Evolutionary conservation across 164 flowering plant genomes (phyloP), one percentile per base, ranked within the genome.

Genomic region (Dillenia suffruticosa): DNA sequence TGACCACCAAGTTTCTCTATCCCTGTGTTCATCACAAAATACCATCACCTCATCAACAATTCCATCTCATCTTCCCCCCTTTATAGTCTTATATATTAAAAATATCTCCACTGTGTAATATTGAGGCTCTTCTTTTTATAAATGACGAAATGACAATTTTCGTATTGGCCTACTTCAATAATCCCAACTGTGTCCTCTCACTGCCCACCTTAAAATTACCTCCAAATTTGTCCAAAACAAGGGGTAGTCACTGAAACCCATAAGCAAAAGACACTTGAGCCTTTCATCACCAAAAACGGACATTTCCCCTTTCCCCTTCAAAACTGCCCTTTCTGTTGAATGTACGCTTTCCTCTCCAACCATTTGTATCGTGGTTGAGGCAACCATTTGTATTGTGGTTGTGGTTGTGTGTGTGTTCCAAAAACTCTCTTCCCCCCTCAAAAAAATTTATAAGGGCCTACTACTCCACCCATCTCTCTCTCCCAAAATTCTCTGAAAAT

Each of bases 1-100:
- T 79, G 53, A 71, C 77, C 77, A 74, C 89, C 88, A 82, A 75
- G 79, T 70, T 74, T 68, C 71, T 63, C 77, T 76, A 71, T 73
- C n/a, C 76, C 74, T 69, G 3, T 65, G 62, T 52, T 53, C 72
- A 65, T 75, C 79, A 75, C 70, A 75, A 72, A 65, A 32, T 46
- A 63, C 65, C 76, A 70, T 71, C 75, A 71, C 63, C 79, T 63
- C 66, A 68, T 72, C 77, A 72, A 64, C 70, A 70, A 60, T 48
- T n/a, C 50, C 10, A 57, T 32, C 40, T 4, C 7, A 4, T 32
- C 40, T 32, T 32, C 40, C 6, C 5, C 40, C 0, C 40, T 32
- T 32, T 2, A 0, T 2, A 2, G 32, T 26, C 32, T 26, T 26
- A 26, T 2, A 26, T 26, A 26, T 26, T 2, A 26, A 26, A 26